A percentile compares a stretch with the other conserved stretches of the same genome.
Conservation (phyloP, 371 early-diverging fungal genomes). For the Lichtheimia ramosa region DNA sequence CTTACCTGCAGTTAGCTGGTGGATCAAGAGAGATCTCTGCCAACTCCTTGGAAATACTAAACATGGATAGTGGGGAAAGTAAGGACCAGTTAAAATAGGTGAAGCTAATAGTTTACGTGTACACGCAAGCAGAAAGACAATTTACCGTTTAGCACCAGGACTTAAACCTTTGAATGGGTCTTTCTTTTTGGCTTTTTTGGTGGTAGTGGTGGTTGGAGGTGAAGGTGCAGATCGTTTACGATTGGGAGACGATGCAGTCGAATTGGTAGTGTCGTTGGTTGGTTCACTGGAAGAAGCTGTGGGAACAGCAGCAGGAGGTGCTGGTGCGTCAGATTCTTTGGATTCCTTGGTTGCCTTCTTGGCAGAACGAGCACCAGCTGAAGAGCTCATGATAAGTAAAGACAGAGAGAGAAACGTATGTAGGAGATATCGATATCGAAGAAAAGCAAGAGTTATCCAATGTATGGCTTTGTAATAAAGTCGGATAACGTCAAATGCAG, state of each 20-base stretch:
- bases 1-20: constrained; percentile 88
- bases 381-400: constrained; percentile 32
- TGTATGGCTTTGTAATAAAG: not conserved
- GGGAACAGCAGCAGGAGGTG: constrained; percentile 13
- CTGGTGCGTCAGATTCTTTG: constrained; percentile 9
- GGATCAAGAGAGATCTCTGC: constrained; percentile 95
- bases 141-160: constrained; percentile 64
- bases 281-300: not conserved
- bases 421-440: not conserved
- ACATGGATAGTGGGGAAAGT: not conserved
- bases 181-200: constrained; percentile 28
- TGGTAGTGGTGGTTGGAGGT: constrained; percentile 19
- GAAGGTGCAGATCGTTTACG: not conserved
- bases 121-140: constrained; percentile 1
- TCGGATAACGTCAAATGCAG: not conserved
- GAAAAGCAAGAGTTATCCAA: not conserved
- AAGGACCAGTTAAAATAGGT: not conserved
- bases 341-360: constrained; percentile 9
- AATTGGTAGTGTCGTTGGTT: constrained; percentile 13
- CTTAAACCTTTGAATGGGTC: constrained; percentile 35
- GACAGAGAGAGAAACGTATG: not conserved
- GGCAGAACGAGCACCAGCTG: constrained; percentile 27
- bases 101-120: not conserved
- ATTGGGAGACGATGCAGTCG: constrained; percentile 16
- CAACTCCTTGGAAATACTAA: constrained; percentile 91